Percentiles rank a stretch among this genome's conserved stretches.
Evolutionary conservation across 2,329 filamentous ascomycete species (phyloP).

Genomic region (Nothophoma quercina): DNA sequence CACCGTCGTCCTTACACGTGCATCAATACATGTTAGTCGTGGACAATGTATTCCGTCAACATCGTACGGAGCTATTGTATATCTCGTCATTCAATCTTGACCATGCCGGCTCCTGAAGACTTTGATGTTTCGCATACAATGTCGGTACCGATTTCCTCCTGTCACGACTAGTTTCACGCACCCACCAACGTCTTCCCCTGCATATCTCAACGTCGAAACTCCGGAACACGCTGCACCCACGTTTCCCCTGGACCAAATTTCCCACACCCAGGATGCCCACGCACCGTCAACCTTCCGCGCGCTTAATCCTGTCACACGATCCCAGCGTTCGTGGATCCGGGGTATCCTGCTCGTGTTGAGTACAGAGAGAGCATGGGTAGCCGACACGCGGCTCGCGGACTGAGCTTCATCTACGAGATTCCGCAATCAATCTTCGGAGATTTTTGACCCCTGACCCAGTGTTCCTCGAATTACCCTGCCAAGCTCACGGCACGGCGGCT

Average conservation of each 20-base stretch:
- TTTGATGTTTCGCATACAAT: constrained; percentile 5
- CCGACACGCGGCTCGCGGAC: not conserved
- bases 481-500: not conserved
- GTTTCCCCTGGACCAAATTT: not conserved
- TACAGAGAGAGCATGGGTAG: not conserved
- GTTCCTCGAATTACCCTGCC: not conserved
- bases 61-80: not conserved
- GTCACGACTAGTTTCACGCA: constrained; percentile 3
- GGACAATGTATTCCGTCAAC: not conserved
- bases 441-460: constrained; percentile 8
- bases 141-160: constrained; percentile 4
- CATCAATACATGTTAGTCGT: too few relatives aligned
- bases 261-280: not conserved
- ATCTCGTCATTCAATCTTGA: not conserved
- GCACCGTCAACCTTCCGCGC: constrained; percentile 4
- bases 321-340: constrained; percentile 11
- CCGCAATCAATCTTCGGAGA: constrained; percentile 7
- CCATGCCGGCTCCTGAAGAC: not conserved
- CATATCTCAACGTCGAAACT: constrained; percentile 1
- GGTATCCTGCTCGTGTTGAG: not conserved
- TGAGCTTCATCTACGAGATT: not conserved
- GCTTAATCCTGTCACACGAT: constrained; percentile 10
- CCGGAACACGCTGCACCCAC: not conserved
- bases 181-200: constrained; percentile 8
- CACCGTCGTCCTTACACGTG: too few relatives aligned